Evolutionary conservation across 371 early-diverging fungal species (phyloP), one percentile per base, ranked within the genome.

Genomic region (Syncephalastrum contaminatum): DNA sequence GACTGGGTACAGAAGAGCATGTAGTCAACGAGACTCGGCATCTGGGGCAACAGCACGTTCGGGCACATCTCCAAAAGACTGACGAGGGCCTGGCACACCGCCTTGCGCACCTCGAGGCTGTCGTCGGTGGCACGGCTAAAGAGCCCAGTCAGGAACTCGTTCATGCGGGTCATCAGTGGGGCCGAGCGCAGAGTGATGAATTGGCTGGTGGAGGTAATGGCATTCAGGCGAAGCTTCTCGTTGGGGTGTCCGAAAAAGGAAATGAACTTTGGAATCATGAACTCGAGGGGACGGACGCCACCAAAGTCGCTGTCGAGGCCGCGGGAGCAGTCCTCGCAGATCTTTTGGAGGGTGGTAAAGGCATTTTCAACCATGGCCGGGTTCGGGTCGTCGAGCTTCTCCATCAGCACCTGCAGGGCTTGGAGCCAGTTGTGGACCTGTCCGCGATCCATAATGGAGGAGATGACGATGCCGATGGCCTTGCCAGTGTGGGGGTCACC

Each of bases 81-180:
- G 42, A 94, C 94, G 51, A 97, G 73, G 4, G 93, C 90, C 67
- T 92, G 90, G 80, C 98, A 98, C n/a, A 97, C 93, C 19, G 86
- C 81, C 67, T 90, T 89, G 54, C 93, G 90, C 19, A 97, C 91
- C 12, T 89, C 88, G 22, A 85, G 61, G 54, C 88, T 81, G 43
- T 74, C 77, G 70, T 96, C 95, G 36, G 80, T 87, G 4, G 96
- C 90, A 24, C 90, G 81, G 54, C 82, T 75, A 64, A 92, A 96
- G 43, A 98, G 75, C 15, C 84, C 90, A 20, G 72, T 72, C 40
- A 96, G 81, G 73, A 89, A 96, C 8, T 81, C 75, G 22, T 84
- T 80, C 53, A 93, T 76, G 63, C 87, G 75, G 40, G 76, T 75
- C 82, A 88, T 83, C 47, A 95, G 73, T 15, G 88, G 82, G 55